These are phyloP conservation scores for Tuber magnatum DNA, from an alignment of 495 filamentous ascomycete species.

Conservation along the genomic window DNA sequence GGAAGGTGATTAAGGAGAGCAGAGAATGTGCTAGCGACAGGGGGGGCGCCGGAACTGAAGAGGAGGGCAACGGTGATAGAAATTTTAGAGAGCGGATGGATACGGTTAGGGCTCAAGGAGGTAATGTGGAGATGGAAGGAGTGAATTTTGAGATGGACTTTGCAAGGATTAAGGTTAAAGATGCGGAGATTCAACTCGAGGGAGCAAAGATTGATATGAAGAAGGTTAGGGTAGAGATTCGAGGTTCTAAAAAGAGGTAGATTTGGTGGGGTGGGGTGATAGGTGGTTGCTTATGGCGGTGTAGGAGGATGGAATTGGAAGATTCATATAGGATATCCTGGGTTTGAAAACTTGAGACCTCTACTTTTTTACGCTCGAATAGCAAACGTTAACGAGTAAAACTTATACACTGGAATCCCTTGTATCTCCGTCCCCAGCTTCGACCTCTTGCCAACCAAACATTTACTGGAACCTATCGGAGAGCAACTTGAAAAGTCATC, in stretches of 20 bases:
- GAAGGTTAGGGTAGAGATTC: slow-evolving; percentile 24
- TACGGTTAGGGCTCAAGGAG: slow-evolving; percentile 20
- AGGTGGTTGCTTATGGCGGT: neutral
- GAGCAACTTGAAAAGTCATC: neutral
- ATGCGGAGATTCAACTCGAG: slow-evolving; percentile 25
- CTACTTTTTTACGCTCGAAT: neutral
- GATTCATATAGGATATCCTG: neutral
- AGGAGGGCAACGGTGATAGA: neutral
- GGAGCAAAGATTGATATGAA: slow-evolving; percentile 26
- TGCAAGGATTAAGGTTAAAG: slow-evolving; percentile 25
- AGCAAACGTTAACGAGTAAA: neutral
- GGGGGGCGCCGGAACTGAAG: slow-evolving; percentile 4
- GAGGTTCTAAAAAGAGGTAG: slow-evolving; percentile 16
- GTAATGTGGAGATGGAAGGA: slow-evolving; percentile 25
- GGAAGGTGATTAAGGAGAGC: slow-evolving; percentile 56
- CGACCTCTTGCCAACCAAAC: neutral
- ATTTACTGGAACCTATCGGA: neutral
- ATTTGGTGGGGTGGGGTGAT: neutral
- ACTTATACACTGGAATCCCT: neutral
- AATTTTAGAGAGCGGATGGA: slow-evolving; percentile 20
- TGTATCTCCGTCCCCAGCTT: neutral
- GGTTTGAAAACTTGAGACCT: neutral
- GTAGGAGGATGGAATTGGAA: neutral
- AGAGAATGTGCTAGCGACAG: slow-evolving; percentile 41
- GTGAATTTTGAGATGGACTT: slow-evolving; percentile 29